Conservation (phyloP, 495 filamentous ascomycete genomes). For the Lophiostoma macrostomum region DNA sequence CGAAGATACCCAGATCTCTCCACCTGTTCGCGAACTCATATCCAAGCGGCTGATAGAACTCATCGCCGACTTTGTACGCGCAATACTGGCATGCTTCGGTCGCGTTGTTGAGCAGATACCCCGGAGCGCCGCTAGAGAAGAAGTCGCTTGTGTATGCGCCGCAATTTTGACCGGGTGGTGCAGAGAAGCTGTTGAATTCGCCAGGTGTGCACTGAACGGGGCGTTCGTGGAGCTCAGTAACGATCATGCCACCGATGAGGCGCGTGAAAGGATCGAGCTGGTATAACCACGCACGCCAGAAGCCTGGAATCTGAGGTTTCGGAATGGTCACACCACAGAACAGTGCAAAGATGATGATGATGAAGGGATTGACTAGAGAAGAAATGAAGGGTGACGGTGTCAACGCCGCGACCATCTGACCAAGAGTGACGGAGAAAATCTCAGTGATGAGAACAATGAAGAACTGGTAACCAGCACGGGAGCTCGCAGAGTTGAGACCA, state of each 20-base stretch:
- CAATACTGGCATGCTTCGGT: conserved; percentile 71
- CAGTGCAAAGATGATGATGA: conserved; percentile 74
- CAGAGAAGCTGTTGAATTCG: conserved; percentile 61
- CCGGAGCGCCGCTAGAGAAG: conserved; percentile 60
- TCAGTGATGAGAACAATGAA: conserved; percentile 76
- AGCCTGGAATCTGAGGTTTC: conserved; percentile 66
- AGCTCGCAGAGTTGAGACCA: conserved; percentile 49
- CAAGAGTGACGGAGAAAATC: conserved; percentile 71
- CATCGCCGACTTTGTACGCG: conserved; percentile 70
- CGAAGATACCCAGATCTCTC: conserved; percentile 76
- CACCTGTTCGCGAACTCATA: conserved; percentile 66
- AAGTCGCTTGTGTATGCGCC: conserved; percentile 70
- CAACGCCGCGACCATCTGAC: conserved; percentile 63
- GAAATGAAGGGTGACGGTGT: conserved; percentile 71
- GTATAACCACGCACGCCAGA: conserved; percentile 80
- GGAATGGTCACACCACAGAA: conserved; percentile 86
- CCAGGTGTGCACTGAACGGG: conserved; percentile 53
- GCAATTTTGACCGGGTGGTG: conserved; percentile 61
- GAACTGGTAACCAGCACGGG: conserved; percentile 76
- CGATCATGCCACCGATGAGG: conserved; percentile 73
- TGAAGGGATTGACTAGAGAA: conserved; percentile 69
- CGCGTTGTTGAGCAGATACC: conserved; percentile 65
- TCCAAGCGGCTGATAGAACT: conserved; percentile 67
- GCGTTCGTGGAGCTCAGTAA: conserved; percentile 67
- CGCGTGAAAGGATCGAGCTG: conserved; percentile 81